These are phyloP conservation scores for Nothophaeocryptopus gaeumannii DNA, from an alignment of 2,329 filamentous ascomycete species.

Conservation along the genomic window DNA sequence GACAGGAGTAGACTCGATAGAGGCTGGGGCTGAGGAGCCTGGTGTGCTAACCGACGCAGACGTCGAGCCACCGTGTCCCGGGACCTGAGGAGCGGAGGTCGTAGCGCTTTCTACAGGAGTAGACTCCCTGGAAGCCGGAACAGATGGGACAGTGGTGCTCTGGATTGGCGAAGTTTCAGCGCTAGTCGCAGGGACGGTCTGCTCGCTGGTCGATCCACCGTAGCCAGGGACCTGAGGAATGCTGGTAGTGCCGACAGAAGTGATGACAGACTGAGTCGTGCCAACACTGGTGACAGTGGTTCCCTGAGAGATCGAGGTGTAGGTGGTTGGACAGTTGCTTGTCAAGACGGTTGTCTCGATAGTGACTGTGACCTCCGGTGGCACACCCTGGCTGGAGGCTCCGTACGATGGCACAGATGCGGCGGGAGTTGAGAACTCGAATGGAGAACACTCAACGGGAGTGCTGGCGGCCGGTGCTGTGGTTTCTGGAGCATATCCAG, in stretches of 20 bases:
- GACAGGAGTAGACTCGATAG: background rate
- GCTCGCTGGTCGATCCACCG: background rate
- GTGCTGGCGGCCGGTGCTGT: background rate
- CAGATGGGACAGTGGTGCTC: background rate
- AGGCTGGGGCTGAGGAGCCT: background rate
- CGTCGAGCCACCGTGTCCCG: background rate
- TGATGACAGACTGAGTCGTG: slow-evolving; percentile 24
- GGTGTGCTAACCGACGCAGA: background rate
- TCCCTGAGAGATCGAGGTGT: slow-evolving; percentile 14
- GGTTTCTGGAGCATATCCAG: background rate
- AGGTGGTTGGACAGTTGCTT: slow-evolving; percentile 14
- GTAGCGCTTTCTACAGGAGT: too few species aligned
- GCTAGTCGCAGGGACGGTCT: too few species aligned
- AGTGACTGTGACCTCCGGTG: slow-evolving; percentile 13
- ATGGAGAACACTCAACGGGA: background rate
- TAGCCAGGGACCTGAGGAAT: slow-evolving; percentile 20
- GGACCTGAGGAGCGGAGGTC: background rate
- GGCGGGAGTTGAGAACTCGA: background rate
- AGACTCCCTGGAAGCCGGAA: background rate
- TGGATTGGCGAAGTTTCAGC: background rate
- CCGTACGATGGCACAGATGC: background rate
- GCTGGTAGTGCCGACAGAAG: slow-evolving; percentile 40
- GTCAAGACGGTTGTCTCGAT: slow-evolving; percentile 13
- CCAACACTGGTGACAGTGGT: slow-evolving; percentile 11
- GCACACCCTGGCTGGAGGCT: background rate